Conservation (phyloP, 2,329 filamentous ascomycete species). For the Verticillium albo-atrum region DNA sequence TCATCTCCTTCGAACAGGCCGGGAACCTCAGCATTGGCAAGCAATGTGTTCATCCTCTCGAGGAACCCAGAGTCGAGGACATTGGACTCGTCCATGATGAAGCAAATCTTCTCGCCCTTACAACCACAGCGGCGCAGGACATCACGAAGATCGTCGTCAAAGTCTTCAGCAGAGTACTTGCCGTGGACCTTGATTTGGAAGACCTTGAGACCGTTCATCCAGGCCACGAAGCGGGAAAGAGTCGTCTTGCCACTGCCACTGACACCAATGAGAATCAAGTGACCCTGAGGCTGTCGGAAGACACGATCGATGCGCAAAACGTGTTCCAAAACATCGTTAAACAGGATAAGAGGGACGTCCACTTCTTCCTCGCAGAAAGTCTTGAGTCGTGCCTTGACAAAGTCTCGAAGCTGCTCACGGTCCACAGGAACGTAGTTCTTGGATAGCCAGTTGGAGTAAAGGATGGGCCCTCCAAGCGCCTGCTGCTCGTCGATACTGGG, state of each 20-base stretch:
- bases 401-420: constrained; percentile 89
- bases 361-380: constrained; percentile 99
- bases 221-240: constrained; percentile 93
- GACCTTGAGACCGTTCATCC: constrained; percentile 99
- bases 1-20: constrained; percentile 99
- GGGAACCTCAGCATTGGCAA: constrained; percentile 98
- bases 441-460: constrained; percentile 99
- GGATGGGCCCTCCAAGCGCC: constrained; percentile 85
- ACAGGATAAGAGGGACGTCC: constrained; percentile 96
- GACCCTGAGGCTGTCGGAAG: constrained; percentile 95
- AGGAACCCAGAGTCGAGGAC: constrained; percentile 98
- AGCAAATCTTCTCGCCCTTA: constrained; percentile 99
- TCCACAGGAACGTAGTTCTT: constrained; percentile 98
- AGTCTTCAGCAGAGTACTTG: constrained; percentile 96
- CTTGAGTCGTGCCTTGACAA: constrained; percentile 92
- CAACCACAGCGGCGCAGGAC: constrained; percentile 91
- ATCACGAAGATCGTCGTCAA: constrained; percentile 93
- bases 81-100: constrained; percentile 99
- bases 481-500: constrained; percentile 89
- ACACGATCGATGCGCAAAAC: constrained; percentile 97
- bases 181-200: constrained; percentile 99
- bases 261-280: constrained; percentile 96
- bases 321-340: constrained; percentile 98
- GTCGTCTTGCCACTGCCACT: constrained; percentile 99
- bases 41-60: constrained; percentile 97